A percentile compares a stretch with the other conserved stretches of the same genome.
phyloP scores from a whole-genome alignment of 1,284 basidiomycete species.

The Fomitopsis schrenkii region DNA sequence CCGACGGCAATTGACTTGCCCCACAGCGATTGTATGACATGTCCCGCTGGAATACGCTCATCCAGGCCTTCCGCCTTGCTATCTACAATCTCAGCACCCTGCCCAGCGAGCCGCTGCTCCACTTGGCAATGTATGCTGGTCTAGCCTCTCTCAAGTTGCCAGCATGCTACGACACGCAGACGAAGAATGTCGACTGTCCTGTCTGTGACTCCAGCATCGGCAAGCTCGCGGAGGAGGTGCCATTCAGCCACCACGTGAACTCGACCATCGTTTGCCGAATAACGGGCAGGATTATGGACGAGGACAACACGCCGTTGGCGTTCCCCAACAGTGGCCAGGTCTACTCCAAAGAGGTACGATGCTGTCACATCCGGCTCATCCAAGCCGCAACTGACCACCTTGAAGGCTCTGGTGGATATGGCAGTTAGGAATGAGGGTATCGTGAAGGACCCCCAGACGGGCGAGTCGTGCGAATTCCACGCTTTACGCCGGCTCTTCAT shows the following conservation, averaged over 20 bases:
- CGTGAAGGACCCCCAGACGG: conserved; percentile 81
- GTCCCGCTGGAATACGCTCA: conserved; percentile 71
- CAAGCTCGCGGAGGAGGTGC: conserved; percentile 80
- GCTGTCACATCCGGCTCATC: conserved; percentile 19
- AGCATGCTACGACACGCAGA: conserved; percentile 57
- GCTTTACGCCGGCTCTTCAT: conserved; percentile 86
- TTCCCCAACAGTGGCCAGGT: conserved; percentile 85
- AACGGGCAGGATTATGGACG: conserved; percentile 92
- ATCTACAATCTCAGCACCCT: conserved; percentile 85
- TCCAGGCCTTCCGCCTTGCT: conserved; percentile 76
- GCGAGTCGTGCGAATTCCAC: conserved; percentile 58
- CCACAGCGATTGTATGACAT: conserved; percentile 77
- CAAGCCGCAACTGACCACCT: background rate
- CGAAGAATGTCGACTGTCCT: conserved; percentile 87
- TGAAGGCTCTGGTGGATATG: conserved; percentile 80
- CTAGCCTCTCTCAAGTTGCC: conserved; percentile 85
- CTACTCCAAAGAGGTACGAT: conserved; percentile 80
- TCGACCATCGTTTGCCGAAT: conserved; percentile 93
- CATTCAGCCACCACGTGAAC: conserved; percentile 91
- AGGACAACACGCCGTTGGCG: conserved; percentile 87
- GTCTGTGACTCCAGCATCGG: conserved; percentile 82
- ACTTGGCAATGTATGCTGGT: conserved; percentile 86
- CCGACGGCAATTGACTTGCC: background rate
- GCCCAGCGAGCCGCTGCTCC: conserved; percentile 81
- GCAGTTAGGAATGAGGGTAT: conserved; percentile 68